Evolutionary conservation across 805 yeast genomes (phyloP), one percentile per base, ranked within the genome.

Genomic region (Teunomyces cretensis): DNA sequence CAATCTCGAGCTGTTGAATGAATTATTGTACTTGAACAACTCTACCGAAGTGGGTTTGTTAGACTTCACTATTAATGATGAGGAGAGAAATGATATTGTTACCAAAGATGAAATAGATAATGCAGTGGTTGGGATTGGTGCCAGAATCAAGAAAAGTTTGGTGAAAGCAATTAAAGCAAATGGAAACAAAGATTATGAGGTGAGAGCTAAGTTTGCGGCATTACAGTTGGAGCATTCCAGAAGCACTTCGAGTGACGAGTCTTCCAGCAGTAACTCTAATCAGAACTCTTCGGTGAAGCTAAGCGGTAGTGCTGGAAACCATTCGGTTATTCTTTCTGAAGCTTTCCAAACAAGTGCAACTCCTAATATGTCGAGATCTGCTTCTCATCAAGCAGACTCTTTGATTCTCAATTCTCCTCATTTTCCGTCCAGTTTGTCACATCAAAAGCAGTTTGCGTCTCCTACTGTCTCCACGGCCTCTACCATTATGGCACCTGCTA

Each of bases 81-180:
- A 52, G 27, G 68, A 78, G 72, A 37, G 35, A 17, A 36, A 36
- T 35, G 55, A 81, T 41, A 76, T 77, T 30, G 83, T 86, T 6
- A 74, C 84, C 2, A 76, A 73, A 39, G 84, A 83, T 46, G 96
- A 89, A 48, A 76, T 87, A 6, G 78, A 82, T 50, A 78, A 81
- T 49, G 96, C 96, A 1, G 89, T 89, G 2, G 76, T 83, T 30
- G 96, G 96, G n/a, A 75, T 89, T 40, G 91, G 90, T 6, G 76
- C 80, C 41, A 74, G 83, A 44, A 72, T 88, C 35, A 79, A 72
- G 53, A 75, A 72, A 46, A 75, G 78, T 19, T 56, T 83, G 4
- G 65, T 75, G 4, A 72, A 70, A 39, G 81, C 79, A 1, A 60
- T 67, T 32, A 57, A 51, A 8, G 58, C 63, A 3, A 64, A 64